A percentile compares a stretch with the other conserved stretches of the same genome.
Evolutionary conservation across 306 rosid genomes (phyloP).

Genomic region (Prunus mume): DNA sequence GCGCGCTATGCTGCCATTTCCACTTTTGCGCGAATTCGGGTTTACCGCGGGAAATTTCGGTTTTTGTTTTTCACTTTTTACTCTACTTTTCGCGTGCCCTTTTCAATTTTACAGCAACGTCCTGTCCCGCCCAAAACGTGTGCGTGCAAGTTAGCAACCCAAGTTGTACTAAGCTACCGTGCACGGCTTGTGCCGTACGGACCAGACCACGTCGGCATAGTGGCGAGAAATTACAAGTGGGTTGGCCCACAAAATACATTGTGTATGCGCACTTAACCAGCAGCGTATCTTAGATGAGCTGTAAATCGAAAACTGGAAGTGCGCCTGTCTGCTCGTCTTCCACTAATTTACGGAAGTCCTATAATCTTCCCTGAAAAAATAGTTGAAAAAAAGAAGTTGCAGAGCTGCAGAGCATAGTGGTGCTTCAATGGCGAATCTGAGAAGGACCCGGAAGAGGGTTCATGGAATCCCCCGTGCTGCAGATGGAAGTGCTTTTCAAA

Average conservation of each 20-base stretch:
- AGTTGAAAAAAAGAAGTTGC: not conserved
- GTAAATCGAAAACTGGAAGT: not conserved
- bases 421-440: constrained; percentile 33
- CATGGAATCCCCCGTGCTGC: constrained; percentile 40
- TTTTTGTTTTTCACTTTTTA: not conserved
- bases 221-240: not conserved
- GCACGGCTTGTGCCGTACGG: not conserved
- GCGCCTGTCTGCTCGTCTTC: not conserved
- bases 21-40: not conserved
- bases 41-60: constrained; percentile 3
- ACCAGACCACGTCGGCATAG: not conserved
- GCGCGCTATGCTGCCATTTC: not conserved
- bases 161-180: not conserved
- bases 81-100: not conserved
- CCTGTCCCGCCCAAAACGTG: constrained; percentile 2
- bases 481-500: constrained; percentile 60
- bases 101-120: not conserved
- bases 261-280: not conserved
- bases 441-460: constrained; percentile 47
- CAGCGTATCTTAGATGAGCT: constrained; percentile 7
- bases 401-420: constrained; percentile 1
- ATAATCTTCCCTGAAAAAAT: not conserved
- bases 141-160: constrained; percentile 5
- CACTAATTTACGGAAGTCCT: constrained; percentile 2
- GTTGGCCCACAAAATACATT: not conserved